A percentile compares a stretch with the other conserved stretches of the same genome.
phyloP scores from a whole-genome alignment of 805 yeast species.

The Kodamaea laetipori region DNA sequence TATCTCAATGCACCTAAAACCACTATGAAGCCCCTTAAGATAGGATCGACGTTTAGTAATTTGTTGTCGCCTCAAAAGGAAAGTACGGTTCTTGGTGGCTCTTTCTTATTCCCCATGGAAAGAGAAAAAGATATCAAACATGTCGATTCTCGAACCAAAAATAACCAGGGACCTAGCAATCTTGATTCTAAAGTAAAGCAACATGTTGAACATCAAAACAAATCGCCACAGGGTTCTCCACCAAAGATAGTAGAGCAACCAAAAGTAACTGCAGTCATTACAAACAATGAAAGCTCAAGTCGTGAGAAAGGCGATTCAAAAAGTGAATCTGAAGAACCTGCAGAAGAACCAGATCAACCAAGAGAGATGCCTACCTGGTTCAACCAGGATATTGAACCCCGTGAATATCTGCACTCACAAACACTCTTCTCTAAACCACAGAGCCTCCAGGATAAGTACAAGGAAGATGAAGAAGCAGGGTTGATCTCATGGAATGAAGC shows the following conservation, averaged over 20 bases:
- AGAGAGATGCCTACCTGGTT: conserved; percentile 31
- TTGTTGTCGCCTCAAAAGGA: not conserved
- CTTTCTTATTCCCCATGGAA: conserved; percentile 1
- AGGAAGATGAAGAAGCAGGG: conserved; percentile 50
- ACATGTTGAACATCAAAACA: no score
- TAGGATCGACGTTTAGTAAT: not conserved
- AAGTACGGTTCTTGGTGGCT: not conserved
- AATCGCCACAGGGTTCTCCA: no score
- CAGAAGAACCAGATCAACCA: conserved; percentile 1
- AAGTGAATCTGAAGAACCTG: not conserved
- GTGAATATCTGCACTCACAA: not conserved
- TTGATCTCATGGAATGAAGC: conserved; percentile 55
- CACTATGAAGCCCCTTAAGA: no score
- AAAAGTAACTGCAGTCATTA: not conserved
- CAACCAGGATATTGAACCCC: conserved; percentile 13
- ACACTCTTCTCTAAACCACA: conserved; percentile 10
- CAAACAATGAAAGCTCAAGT: no score
- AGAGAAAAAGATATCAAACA: not conserved
- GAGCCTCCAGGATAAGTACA: conserved; percentile 13
- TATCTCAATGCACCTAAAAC: no score
- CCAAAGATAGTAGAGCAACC: no score
- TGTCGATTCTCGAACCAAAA: not conserved
- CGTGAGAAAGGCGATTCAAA: no score
- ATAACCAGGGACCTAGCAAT: no score
- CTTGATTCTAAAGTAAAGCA: no score